Conservation (phyloP, 1,139 yeast genomes). For the Candida frijolesensis region DNA sequence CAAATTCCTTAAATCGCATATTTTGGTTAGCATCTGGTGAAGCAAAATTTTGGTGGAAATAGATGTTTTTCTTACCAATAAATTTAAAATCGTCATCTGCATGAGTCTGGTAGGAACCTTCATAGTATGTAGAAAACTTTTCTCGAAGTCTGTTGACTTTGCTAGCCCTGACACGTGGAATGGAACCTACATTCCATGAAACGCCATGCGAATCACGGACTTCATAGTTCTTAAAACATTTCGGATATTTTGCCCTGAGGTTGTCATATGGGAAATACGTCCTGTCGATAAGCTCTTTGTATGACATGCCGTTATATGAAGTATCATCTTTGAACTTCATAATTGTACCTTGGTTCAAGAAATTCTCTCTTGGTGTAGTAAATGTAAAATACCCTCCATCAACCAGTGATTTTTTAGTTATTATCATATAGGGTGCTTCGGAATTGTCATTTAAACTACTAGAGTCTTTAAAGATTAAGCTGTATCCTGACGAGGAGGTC, state of each 20-base stretch:
- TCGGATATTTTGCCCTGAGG: constrained; percentile 11
- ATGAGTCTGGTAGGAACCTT: constrained; percentile 7
- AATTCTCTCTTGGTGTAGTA: constrained; percentile 17
- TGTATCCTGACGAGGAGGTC: constrained; percentile 25
- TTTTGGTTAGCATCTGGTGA: constrained; percentile 10
- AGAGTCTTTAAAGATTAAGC: constrained; percentile 35
- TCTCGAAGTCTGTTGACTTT: constrained; percentile 21
- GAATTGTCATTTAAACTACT: constrained; percentile 25
- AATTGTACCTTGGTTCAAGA: constrained; percentile 10
- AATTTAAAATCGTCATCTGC: constrained; percentile 25
- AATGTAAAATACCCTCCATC: constrained; percentile 38
- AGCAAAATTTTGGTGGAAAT: constrained; percentile 34
- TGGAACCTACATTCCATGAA: constrained; percentile 49
- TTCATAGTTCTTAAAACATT: constrained; percentile 31
- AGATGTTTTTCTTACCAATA: constrained; percentile 29
- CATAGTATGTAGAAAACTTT: constrained; percentile 14
- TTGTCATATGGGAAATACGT: constrained; percentile 24
- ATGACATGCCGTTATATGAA: constrained; percentile 29
- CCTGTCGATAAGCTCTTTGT: constrained; percentile 29
- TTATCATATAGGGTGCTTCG: constrained; percentile 30
- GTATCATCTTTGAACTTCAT: constrained; percentile 12
- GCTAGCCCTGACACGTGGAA: constrained; percentile 38
- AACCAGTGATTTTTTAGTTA: constrained; percentile 27
- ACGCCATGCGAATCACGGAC: constrained; percentile 28
- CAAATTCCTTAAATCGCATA: constrained; percentile 19